Conservation (phyloP, 1,284 basidiomycete genomes). For the Tetrapyrgos nigripes region DNA sequence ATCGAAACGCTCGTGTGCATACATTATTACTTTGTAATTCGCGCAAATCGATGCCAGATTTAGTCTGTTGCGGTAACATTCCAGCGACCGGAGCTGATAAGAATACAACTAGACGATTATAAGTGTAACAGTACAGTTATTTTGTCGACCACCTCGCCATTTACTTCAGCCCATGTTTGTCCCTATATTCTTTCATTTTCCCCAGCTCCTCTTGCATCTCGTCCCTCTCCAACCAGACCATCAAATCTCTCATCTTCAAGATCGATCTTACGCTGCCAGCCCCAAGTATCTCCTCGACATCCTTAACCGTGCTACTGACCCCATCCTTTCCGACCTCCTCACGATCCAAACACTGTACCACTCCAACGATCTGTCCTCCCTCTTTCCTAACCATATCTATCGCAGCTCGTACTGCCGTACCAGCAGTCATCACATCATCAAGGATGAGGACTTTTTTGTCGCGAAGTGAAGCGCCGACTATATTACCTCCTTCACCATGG, state of each 20-base stretch:
- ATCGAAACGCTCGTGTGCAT: no score
- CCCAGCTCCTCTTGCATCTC: slow-evolving; percentile 71
- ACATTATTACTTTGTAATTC: no score
- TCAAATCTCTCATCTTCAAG: slow-evolving; percentile 87
- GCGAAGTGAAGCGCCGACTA: slow-evolving; percentile 86
- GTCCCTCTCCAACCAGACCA: slow-evolving; percentile 80
- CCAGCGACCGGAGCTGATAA: no score
- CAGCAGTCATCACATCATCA: slow-evolving; percentile 97
- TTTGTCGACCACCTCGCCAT: neutral
- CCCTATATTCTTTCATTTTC: slow-evolving; percentile 84
- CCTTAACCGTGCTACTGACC: slow-evolving; percentile 77
- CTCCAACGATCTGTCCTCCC: slow-evolving; percentile 86
- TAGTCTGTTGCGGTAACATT: no score
- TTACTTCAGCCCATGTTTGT: slow-evolving; percentile 76
- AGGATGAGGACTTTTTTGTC: slow-evolving; percentile 87
- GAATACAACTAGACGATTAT: no score
- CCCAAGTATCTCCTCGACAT: slow-evolving; percentile 83
- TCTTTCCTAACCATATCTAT: slow-evolving; percentile 73
- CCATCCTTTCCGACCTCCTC: slow-evolving; percentile 86
- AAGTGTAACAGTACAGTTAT: no score
- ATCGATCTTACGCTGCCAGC: slow-evolving; percentile 75
- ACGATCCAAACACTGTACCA: slow-evolving; percentile 90
- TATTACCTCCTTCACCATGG: slow-evolving; percentile 95
- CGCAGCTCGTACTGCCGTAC: slow-evolving; percentile 88
- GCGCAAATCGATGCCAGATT: no score